Percentiles rank a stretch among this genome's conserved stretches.
Evolutionary conservation across 2,329 filamentous ascomycete species (phyloP).

Genomic region (Fusarium nelsonii): DNA sequence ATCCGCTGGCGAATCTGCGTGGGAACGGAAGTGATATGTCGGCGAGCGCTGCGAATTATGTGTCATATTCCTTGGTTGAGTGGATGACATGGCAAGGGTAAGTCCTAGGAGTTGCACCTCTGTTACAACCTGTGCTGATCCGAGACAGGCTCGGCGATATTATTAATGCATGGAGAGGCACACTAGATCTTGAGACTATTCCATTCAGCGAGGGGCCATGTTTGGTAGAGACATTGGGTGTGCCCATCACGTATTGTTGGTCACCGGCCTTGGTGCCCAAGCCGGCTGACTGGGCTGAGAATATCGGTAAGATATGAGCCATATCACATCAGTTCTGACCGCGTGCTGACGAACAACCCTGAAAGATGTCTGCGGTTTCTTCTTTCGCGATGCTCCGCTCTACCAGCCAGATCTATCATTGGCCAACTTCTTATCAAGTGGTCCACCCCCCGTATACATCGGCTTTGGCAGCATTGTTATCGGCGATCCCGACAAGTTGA

Average conservation of each 20-base stretch:
- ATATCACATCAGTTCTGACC: accelerated
- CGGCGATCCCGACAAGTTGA: not conserved
- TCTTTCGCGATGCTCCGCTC: slow-evolving; percentile 59
- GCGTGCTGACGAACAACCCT: accelerated
- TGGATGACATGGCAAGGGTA: slow-evolving; percentile 81
- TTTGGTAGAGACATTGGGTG: slow-evolving; percentile 72
- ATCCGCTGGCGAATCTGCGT: slow-evolving; percentile 78
- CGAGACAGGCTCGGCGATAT: slow-evolving; percentile 29
- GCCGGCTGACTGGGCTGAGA: slow-evolving; percentile 72
- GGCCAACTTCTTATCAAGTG: slow-evolving; percentile 53
- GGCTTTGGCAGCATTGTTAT: slow-evolving; percentile 10
- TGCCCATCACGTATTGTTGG: slow-evolving; percentile 86
- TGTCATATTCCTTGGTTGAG: slow-evolving; percentile 79
- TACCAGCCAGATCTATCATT: slow-evolving; percentile 78
- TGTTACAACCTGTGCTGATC: too few species aligned
- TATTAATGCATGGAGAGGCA: slow-evolving; percentile 35
- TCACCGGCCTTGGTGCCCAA: slow-evolving; percentile 75
- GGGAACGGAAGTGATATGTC: slow-evolving; percentile 53
- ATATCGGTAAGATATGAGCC: slow-evolving; percentile 61
- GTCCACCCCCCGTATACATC: not conserved
- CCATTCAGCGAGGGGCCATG: slow-evolving; percentile 70
- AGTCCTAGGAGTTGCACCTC: not conserved
- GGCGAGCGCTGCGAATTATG: slow-evolving; percentile 69
- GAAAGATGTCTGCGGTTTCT: slow-evolving; percentile 65
- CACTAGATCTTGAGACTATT: slow-evolving; percentile 23